These are phyloP conservation scores for Thielaviopsis punctulata DNA, from an alignment of 2,329 filamentous ascomycete genomes.

Conservation along the genomic window DNA sequence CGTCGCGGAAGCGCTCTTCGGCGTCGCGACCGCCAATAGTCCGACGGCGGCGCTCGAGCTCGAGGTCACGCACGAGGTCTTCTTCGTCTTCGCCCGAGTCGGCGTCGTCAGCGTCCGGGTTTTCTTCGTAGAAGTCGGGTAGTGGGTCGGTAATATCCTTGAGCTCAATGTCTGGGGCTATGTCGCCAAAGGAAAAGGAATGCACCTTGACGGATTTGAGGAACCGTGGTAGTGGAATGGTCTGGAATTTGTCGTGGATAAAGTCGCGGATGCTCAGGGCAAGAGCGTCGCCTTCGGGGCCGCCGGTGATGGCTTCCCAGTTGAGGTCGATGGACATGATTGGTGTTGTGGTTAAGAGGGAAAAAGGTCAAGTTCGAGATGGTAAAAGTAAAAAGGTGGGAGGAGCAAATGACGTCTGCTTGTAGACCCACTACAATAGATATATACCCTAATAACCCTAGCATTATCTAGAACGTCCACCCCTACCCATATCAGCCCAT, in stretches of 20 bases:
- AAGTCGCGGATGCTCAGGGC: slow-evolving; percentile 80
- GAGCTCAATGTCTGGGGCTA: slow-evolving; percentile 71
- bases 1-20: slow-evolving; percentile 12
- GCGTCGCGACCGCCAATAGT: slow-evolving; percentile 13
- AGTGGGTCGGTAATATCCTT: slow-evolving; percentile 95
- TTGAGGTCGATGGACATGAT: slow-evolving; percentile 93
- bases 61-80: slow-evolving; percentile 14
- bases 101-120: slow-evolving; percentile 36
- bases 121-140: slow-evolving; percentile 87
- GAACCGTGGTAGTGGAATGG: slow-evolving; percentile 78
- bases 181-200: slow-evolving; percentile 77
- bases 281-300: slow-evolving; percentile 69
- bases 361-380: no score
- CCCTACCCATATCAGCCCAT: not conserved
- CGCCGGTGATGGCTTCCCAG: slow-evolving; percentile 83
- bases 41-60: slow-evolving; percentile 12
- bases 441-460: not conserved
- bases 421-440: not conserved
- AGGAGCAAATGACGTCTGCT: not conserved
- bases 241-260: slow-evolving; percentile 90
- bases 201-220: slow-evolving; percentile 93
- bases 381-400: not conserved
- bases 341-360: not conserved
- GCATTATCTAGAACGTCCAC: not conserved
- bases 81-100: slow-evolving; percentile 23